Conservation (phyloP, 352 stramenopile species). For the Thraustochytrium striatum region DNA sequence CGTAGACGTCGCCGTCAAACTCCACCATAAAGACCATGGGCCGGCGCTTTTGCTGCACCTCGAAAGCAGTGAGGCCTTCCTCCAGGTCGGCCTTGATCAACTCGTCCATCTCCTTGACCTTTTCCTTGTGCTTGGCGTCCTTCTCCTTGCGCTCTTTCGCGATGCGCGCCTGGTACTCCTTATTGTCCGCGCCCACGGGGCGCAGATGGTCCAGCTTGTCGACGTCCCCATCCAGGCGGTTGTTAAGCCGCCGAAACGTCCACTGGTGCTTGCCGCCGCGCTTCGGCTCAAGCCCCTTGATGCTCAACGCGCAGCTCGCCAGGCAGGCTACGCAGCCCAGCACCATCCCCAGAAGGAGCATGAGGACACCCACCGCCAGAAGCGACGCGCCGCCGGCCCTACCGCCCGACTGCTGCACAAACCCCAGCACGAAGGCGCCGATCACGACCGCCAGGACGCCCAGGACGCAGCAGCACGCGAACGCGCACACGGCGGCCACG, state of each 20-base stretch:
- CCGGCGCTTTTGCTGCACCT: conserved; percentile 1
- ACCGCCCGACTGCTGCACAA: no score
- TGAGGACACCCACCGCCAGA: conserved; percentile 11
- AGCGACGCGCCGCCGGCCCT: conserved; percentile 10
- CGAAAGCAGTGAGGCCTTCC: background rate
- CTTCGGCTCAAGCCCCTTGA: background rate
- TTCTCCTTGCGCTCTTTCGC: conserved; percentile 13
- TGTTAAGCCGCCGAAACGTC: conserved; percentile 30
- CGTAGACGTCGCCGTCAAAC: conserved; percentile 47
- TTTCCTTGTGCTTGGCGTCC: background rate
- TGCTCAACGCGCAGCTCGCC: background rate
- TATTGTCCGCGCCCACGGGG: background rate
- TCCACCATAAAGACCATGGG: conserved; percentile 39
- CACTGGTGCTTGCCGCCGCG: background rate
- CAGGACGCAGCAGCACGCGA: conserved; percentile 25
- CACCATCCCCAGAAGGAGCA: background rate
- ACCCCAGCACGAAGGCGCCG: conserved; percentile 15
- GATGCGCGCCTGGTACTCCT: background rate
- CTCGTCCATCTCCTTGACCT: background rate
- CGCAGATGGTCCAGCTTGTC: conserved; percentile 16
- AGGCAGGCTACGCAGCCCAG: background rate
- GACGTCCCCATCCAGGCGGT: background rate
- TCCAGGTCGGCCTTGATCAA: conserved; percentile 7
- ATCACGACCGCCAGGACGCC: background rate
- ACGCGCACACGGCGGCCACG: background rate